Conservation (phyloP, 768 basidiomycete genomes). For the Termitomyces bulborhizus region DNA sequence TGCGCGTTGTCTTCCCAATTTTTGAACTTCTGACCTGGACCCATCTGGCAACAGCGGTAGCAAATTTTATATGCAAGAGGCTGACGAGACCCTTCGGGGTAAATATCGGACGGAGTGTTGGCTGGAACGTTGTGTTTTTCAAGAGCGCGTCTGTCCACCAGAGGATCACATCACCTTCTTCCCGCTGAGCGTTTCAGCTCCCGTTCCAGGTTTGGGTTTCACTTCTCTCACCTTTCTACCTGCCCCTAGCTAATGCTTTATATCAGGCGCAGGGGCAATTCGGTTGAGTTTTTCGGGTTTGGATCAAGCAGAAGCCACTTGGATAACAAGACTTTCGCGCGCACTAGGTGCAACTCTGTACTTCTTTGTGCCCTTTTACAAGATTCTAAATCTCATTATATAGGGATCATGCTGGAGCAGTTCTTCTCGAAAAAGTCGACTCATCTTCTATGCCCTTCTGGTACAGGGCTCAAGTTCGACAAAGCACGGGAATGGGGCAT, state of each 20-base stretch:
- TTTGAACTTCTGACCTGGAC: constrained; percentile 1
- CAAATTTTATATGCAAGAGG: constrained; percentile 55
- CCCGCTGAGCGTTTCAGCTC: constrained; percentile 54
- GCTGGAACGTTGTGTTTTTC: constrained; percentile 81
- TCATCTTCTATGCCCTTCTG: constrained; percentile 74
- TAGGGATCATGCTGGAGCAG: constrained; percentile 50
- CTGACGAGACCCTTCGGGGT: constrained; percentile 32
- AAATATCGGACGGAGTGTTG: constrained; percentile 90
- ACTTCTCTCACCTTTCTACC: not conserved
- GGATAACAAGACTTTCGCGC: constrained; percentile 57
- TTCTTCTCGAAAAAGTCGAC: constrained; percentile 67
- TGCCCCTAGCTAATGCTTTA: not conserved
- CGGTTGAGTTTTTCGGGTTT: constrained; percentile 71
- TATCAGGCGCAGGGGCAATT: constrained; percentile 49
- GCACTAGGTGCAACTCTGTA: constrained; percentile 50
- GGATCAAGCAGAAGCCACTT: constrained; percentile 60
- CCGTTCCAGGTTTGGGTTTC: constrained; percentile 46
- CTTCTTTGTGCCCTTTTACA: not conserved
- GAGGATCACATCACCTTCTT: constrained; percentile 67
- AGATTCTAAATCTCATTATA: not conserved
- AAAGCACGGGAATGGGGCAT: constrained; percentile 78
- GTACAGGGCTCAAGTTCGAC: constrained; percentile 65
- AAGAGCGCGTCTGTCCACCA: constrained; percentile 61
- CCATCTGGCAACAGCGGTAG: constrained; percentile 50
- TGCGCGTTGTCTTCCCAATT: constrained; percentile 21